Evolutionary conservation across 441 rosid species (phyloP).

Genomic region (Euphorbia schlechtendalii): DNA sequence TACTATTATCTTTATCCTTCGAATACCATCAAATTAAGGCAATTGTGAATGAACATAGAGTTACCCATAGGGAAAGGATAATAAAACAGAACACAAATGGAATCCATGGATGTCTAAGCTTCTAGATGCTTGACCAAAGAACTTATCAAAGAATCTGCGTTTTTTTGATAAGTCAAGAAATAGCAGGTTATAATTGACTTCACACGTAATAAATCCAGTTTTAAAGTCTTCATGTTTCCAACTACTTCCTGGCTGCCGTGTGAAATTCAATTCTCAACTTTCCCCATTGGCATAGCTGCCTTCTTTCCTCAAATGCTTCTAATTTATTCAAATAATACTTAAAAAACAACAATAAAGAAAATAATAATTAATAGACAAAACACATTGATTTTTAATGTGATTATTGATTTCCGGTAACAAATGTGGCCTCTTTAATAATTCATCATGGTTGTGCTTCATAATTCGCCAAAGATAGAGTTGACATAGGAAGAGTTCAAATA

Average conservation of each 20-base stretch:
- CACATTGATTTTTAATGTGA: too few species aligned
- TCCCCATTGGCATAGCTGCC: background rate
- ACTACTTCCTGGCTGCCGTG: slow-evolving; percentile 8
- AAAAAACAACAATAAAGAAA: too few species aligned
- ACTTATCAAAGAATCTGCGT: background rate
- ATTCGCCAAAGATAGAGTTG: too few species aligned
- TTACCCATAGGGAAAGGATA: background rate
- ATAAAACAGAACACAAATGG: background rate
- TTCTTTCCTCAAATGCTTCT: background rate
- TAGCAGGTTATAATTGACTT: slow-evolving; percentile 17
- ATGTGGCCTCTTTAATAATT: too few species aligned
- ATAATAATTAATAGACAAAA: too few species aligned
- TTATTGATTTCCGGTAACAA: too few species aligned
- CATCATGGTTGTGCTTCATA: too few species aligned
- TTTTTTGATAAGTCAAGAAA: slow-evolving; percentile 11
- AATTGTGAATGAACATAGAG: background rate
- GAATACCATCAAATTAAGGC: too few species aligned
- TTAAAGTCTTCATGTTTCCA: slow-evolving; percentile 5
- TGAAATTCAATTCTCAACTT: slow-evolving; percentile 1
- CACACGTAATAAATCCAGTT: background rate
- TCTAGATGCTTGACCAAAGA: slow-evolving; percentile 4
- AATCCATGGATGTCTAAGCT: background rate
- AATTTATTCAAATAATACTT: background rate
- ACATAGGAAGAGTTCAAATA: too few species aligned
- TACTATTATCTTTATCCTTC: too few species aligned